phyloP scores from a whole-genome alignment of 768 basidiomycete species.

The Omphalotus guepiniiformis region DNA sequence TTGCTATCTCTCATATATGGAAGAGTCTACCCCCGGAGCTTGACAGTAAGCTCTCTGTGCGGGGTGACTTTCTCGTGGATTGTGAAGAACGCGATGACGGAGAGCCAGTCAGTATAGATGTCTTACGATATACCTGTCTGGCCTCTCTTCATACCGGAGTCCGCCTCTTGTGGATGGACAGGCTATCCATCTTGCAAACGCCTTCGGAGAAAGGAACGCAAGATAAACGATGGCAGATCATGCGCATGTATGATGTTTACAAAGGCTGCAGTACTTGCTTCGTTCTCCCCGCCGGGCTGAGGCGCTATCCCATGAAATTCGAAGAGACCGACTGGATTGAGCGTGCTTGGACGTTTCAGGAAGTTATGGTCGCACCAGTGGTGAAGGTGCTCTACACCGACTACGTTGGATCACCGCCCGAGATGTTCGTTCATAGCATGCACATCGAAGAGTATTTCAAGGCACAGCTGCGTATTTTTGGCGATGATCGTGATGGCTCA shows the following conservation, averaged over 20 bases:
- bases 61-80: neutral
- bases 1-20: neutral
- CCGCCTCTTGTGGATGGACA: neutral
- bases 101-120: neutral
- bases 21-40: neutral
- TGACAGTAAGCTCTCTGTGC: neutral
- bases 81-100: conserved; percentile 1
- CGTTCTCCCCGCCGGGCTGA: neutral
- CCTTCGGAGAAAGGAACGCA: neutral
- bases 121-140: neutral
- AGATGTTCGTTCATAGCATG: neutral
- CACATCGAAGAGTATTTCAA: neutral
- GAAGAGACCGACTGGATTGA: neutral
- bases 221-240: neutral
- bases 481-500: neutral
- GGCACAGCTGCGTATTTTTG: neutral
- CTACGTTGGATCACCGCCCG: neutral
- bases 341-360: neutral
- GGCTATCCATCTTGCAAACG: neutral
- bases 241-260: neutral
- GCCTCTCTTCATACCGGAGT: neutral
- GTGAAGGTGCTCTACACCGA: neutral
- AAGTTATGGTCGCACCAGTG: neutral
- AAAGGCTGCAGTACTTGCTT: neutral
- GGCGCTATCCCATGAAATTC: neutral